A percentile compares a stretch with the other conserved stretches of the same genome.
Conservation (phyloP, 148 eudicot genomes). For the Vaccinium darrowii region DNA sequence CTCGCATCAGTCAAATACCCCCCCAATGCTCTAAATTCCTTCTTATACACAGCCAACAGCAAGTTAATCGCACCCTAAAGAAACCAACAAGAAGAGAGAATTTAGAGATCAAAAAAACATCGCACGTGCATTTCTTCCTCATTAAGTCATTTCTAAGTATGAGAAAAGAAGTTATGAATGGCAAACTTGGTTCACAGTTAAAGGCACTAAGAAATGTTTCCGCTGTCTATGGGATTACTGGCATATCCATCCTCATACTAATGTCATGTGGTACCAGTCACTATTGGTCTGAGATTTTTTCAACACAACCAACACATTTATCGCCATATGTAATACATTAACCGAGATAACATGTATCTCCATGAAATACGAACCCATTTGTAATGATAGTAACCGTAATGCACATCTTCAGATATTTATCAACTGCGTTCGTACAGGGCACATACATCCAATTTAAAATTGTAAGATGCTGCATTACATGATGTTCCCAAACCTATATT, state of each 20-base stretch:
- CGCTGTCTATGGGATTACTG: background rate
- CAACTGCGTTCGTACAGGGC: background rate
- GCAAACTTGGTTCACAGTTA: background rate
- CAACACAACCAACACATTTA: background rate
- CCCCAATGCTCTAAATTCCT: conserved; percentile 5
- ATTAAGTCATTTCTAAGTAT: conserved; percentile 3
- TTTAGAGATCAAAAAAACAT: background rate
- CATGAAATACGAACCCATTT: background rate
- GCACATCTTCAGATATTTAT: background rate
- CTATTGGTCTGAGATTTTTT: background rate
- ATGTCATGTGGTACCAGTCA: background rate
- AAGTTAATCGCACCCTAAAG: conserved; percentile 11
- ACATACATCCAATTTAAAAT: background rate
- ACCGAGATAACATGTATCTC: background rate
- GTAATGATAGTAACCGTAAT: background rate
- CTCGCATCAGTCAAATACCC: conserved; percentile 5
- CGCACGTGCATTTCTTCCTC: background rate
- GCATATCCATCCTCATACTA: background rate
- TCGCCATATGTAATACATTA: background rate
- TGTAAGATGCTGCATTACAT: background rate
- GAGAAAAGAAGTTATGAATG: background rate
- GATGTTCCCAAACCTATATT: background rate
- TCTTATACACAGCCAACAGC: conserved; percentile 13
- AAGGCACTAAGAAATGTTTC: background rate
- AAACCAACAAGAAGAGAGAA: conserved; percentile 3